Percentiles rank a stretch among this genome's conserved stretches.
phyloP scores from a whole-genome alignment of 495 filamentous ascomycete genomes.

The Parachaetomium inaequale region DNA sequence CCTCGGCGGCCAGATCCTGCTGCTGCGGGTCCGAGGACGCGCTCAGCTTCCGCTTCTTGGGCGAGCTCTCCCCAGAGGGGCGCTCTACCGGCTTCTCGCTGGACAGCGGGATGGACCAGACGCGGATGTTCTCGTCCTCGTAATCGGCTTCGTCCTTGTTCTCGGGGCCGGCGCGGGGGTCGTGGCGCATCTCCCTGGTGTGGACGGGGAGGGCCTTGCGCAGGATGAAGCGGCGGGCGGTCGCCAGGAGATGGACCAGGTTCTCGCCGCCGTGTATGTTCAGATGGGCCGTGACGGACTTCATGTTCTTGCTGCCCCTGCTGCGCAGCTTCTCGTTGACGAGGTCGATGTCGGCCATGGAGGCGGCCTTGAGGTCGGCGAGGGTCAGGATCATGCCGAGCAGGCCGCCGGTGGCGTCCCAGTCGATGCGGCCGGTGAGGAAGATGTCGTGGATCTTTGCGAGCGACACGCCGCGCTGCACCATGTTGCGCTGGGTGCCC shows the following conservation, averaged over 20 bases:
- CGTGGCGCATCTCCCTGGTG: conserved; percentile 59
- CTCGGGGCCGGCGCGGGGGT: conserved; percentile 26
- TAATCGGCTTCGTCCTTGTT: conserved; percentile 55
- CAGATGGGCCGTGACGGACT: conserved; percentile 36
- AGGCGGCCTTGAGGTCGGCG: conserved; percentile 56
- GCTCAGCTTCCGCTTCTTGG: conserved; percentile 25
- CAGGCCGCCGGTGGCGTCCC: conserved; percentile 73
- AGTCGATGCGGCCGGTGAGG: conserved; percentile 70
- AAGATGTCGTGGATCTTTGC: conserved; percentile 69
- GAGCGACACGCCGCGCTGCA: conserved; percentile 60
- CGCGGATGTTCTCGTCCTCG: conserved; percentile 67
- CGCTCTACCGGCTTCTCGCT: background rate
- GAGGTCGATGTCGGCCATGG: conserved; percentile 25
- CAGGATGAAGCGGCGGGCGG: conserved; percentile 84
- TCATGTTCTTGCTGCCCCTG: conserved; percentile 21
- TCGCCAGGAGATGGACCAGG: conserved; percentile 71
- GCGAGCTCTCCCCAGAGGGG: background rate
- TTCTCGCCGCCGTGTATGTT: conserved; percentile 77
- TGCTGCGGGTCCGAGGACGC: conserved; percentile 13
- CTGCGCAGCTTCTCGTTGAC: conserved; percentile 31
- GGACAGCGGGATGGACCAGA: conserved; percentile 70
- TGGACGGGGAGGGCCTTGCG: conserved; percentile 70
- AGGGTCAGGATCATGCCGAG: conserved; percentile 79
- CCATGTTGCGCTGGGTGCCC: conserved; percentile 74
- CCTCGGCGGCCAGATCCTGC: conserved; percentile 7